Percentiles rank a stretch among this genome's conserved stretches.
These are phyloP conservation scores for Pestalotiopsis sp. DNA, from an alignment of 2,329 filamentous ascomycete species.

Conservation along the genomic window DNA sequence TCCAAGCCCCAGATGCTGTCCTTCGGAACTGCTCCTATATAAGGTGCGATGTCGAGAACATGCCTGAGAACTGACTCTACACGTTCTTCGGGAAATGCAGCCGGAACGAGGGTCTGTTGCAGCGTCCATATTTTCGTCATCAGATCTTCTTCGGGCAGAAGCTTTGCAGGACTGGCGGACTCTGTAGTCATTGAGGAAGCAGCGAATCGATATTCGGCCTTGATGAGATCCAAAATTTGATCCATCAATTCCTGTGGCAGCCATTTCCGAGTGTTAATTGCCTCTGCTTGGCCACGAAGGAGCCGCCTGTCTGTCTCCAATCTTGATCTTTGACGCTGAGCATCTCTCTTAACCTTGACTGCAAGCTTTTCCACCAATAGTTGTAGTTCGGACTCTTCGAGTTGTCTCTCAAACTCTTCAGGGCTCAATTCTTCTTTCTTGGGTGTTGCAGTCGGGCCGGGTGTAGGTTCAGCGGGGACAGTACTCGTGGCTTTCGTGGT, in stretches of 20 bases:
- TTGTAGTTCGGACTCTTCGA: conserved; percentile 91
- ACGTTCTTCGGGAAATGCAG: conserved; percentile 68
- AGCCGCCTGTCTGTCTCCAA: conserved; percentile 85
- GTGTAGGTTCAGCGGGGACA: conserved; percentile 23
- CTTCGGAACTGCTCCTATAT: conserved; percentile 57
- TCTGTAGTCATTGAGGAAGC: conserved; percentile 53
- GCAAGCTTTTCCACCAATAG: conserved; percentile 83
- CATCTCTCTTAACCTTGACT: conserved; percentile 77
- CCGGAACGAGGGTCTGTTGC: conserved; percentile 68
- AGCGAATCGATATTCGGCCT: conserved; percentile 64
- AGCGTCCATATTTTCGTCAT: conserved; percentile 83
- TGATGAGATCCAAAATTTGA: conserved; percentile 73
- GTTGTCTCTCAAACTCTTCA: conserved; percentile 86
- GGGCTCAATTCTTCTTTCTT: conserved; percentile 64
- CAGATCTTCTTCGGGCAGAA: conserved; percentile 75
- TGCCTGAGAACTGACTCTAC: conserved; percentile 67
- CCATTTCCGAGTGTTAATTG: conserved; percentile 76
- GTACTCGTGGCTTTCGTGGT: conserved; percentile 24
- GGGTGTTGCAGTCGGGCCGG: conserved; percentile 19
- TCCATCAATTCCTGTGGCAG: conserved; percentile 78
- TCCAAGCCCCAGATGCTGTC: conserved; percentile 83
- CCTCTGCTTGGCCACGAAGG: conserved; percentile 76
- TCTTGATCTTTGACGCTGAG: conserved; percentile 73
- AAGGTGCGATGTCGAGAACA: conserved; percentile 68
- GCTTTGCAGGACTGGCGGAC: conserved; percentile 47